phyloP scores from a whole-genome alignment of 192 early-diverging fungal genomes.

The Entomortierella lignicola region DNA sequence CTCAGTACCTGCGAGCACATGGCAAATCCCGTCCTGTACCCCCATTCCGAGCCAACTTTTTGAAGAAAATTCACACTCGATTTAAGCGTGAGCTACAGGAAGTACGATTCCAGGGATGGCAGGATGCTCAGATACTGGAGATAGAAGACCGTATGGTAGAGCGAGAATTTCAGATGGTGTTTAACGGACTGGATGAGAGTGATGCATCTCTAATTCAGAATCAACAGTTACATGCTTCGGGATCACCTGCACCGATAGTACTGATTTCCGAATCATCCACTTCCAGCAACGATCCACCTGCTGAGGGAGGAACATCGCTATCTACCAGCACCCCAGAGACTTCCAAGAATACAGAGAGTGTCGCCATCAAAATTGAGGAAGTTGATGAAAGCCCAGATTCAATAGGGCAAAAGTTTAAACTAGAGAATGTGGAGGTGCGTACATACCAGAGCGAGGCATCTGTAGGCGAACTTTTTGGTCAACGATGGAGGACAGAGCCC shows the following conservation, averaged over 20 bases:
- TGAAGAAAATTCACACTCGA: constrained; percentile 49
- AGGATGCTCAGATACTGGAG: constrained; percentile 51
- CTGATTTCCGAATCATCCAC: background rate
- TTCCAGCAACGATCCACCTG: background rate
- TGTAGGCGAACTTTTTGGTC: constrained; percentile 48
- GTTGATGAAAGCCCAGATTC: constrained; percentile 15
- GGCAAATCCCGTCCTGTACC: constrained; percentile 40
- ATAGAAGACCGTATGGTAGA: constrained; percentile 48
- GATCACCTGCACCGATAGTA: constrained; percentile 1
- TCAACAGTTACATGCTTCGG: background rate
- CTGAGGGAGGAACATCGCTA: background rate
- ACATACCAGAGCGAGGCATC: constrained; percentile 49
- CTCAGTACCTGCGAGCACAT: constrained; percentile 35
- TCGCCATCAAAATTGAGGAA: constrained; percentile 52
- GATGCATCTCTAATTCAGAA: constrained; percentile 12
- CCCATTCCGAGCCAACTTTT: constrained; percentile 38
- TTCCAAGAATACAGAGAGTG: constrained; percentile 10
- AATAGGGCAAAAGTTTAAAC: background rate
- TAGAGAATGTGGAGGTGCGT: constrained; percentile 15
- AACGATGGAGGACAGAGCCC: constrained; percentile 51
- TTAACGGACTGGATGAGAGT: constrained; percentile 37
- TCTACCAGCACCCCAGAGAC: background rate
- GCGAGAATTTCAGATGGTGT: constrained; percentile 47
- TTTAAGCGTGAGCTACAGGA: constrained; percentile 52
- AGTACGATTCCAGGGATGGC: constrained; percentile 52